Evolutionary conservation across 108 stramenopile genomes (phyloP), one percentile per base, ranked within the genome.

Genomic region (Cyclotella choctawhatcheeana): DNA sequence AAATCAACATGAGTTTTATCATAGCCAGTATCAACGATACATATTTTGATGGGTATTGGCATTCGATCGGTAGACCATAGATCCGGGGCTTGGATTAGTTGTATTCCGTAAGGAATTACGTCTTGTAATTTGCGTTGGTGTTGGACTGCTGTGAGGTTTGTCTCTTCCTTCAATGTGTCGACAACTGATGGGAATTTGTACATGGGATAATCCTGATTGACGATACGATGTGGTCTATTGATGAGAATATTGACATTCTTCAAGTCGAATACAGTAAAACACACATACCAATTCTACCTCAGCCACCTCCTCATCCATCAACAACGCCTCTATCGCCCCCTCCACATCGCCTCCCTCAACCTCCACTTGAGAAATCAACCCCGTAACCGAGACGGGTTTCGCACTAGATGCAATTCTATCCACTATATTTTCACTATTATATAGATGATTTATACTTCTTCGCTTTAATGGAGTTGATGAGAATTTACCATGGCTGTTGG

Each of bases 11-110:
- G 86, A 32, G 64, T 64, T 1, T 77, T 14, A 30, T 58, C 82
- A 12, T 86, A 68, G 4, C 88, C 88, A 1, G 85, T 85, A 53
- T 89, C 88, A 31, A 84, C 70, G 37, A 89, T 51, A 48, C 88
- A 89, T 14, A 89, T 71, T 48, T 81, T 81, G 14, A 81, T 29
- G 2, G 56, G 67, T 5, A 18, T 35, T 2, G 66, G 40, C 10
- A 1, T 64, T 34, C 50, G 25, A 3, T 31, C 43, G n/a, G 54
- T 18, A 2, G 54, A 51, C 77, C 77, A 78, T 6, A 78, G 60
- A 31, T 59, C 17, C 0, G 62, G 64, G 13, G 69, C 70, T 37
- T 87, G 64, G 17, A 87, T 63, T 73, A 77, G 70, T 2, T 27
- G 54, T 14, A 87, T 83, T 5, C 86, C 86, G 31, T 79, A 82